Conservation (phyloP, 78 protist species). For the Parvularia atlantis region DNA sequence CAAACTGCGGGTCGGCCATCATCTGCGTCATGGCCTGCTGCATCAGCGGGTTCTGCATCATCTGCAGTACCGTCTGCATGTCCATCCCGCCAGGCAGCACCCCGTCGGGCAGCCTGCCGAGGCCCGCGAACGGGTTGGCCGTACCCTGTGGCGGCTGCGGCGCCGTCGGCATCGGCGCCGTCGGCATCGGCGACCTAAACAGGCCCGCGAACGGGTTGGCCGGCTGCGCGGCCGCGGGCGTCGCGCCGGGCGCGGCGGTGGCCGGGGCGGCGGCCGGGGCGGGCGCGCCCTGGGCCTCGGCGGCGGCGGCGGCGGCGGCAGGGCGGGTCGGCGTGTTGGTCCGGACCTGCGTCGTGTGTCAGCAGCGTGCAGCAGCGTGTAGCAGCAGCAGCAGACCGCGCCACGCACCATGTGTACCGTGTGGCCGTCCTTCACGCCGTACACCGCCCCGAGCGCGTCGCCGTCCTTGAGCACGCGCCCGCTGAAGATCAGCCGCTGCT, state of each 20-base stretch:
- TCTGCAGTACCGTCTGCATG: slow-evolving; percentile 3
- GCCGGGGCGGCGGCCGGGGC: slow-evolving; percentile 1
- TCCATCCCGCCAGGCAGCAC: slow-evolving; percentile 21
- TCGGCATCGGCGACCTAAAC: too few species aligned
- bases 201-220: too few species aligned
- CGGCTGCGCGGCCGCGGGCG: neutral
- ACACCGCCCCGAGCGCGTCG: neutral
- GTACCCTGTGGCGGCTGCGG: too few species aligned
- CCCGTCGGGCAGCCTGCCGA: too few species aligned
- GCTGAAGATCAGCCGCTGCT: slow-evolving; percentile 4
- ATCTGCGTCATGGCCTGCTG: slow-evolving; percentile 9
- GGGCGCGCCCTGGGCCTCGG: neutral
- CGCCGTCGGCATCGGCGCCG: too few species aligned
- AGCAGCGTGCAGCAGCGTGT: too few species aligned
- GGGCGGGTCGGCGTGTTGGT: too few species aligned
- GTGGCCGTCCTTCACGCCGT: neutral
- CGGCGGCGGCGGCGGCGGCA: too few species aligned
- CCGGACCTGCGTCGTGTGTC: too few species aligned
- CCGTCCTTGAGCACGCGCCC: neutral
- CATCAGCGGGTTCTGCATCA: slow-evolving; percentile 15
- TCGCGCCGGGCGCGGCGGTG: neutral
- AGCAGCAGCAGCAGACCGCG: too few species aligned
- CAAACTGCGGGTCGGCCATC: slow-evolving; percentile 12
- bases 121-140: too few species aligned
- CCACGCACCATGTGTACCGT: neutral